phyloP scores from a whole-genome alignment of 179 eudicot species.

The Pouteria campechiana region DNA sequence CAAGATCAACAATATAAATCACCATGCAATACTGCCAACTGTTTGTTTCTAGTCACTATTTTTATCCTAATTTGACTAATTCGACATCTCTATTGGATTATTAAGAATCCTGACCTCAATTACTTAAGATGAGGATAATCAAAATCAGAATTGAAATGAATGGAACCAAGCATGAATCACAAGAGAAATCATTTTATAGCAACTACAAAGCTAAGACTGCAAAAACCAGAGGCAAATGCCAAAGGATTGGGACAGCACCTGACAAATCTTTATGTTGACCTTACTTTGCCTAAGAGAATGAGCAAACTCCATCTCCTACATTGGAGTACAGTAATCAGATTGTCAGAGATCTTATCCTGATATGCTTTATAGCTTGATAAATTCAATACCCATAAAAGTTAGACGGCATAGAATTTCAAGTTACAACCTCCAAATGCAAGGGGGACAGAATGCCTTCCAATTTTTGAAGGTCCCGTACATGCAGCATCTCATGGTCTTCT shows the following conservation, averaged over 20 bases:
- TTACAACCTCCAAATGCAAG: constrained; percentile 93
- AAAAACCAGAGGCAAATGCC: no score
- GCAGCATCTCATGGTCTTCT: constrained; percentile 89
- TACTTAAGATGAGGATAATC: no score
- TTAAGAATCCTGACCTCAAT: no score
- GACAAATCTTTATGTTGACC: constrained; percentile 87
- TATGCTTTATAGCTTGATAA: neutral
- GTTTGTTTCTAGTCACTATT: no score
- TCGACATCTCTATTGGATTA: no score
- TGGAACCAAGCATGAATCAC: no score
- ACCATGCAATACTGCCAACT: no score
- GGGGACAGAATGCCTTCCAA: constrained; percentile 98
- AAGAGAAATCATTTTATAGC: no score
- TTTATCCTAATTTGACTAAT: no score
- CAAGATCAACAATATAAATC: no score
- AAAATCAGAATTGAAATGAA: no score
- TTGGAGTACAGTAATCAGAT: neutral
- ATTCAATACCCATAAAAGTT: neutral
- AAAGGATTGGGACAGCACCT: constrained; percentile 37
- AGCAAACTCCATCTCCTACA: constrained; percentile 98
- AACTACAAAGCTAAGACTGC: no score
- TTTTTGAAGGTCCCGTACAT: constrained; percentile 82
- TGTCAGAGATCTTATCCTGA: neutral
- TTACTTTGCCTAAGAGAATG: constrained; percentile 92
- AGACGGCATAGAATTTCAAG: constrained; percentile 8